phyloP scores from a whole-genome alignment of 1,139 yeast genomes.

The Candida pseudocylindracea region DNA sequence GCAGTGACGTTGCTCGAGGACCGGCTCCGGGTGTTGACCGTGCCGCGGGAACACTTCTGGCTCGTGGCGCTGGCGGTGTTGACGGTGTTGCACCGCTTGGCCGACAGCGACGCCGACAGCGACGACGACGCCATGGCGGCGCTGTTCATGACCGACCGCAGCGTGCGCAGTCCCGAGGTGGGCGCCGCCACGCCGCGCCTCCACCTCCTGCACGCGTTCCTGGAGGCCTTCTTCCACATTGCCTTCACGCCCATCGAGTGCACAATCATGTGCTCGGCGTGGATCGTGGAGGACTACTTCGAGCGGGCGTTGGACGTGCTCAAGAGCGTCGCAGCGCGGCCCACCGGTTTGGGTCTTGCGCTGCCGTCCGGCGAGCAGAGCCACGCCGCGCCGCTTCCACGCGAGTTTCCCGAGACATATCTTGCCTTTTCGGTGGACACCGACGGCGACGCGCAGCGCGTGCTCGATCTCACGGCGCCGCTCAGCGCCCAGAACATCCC shows the following conservation, averaged over 20 bases:
- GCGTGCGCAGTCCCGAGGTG: neutral
- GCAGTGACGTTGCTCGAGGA: no score
- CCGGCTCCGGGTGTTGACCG: no score
- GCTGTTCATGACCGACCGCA: neutral
- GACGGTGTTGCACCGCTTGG: no score
- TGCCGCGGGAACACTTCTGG: no score
- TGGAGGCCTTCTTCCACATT: neutral
- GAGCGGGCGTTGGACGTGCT: neutral
- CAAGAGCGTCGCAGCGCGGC: no score
- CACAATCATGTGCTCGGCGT: neutral
- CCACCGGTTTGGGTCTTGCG: no score
- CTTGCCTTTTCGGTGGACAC: conserved; percentile 37
- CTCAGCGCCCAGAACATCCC: conserved; percentile 34
- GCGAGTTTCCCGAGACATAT: conserved; percentile 13
- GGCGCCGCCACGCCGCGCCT: no score
- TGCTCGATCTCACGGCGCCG: conserved; percentile 37
- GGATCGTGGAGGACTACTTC: neutral
- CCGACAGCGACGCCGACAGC: no score
- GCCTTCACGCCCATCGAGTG: neutral
- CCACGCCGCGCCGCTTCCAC: no score
- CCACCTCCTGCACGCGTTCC: no score
- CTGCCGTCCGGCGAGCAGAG: no score
- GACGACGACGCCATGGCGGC: neutral
- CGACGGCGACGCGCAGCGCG: conserved; percentile 35
- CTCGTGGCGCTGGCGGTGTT: no score